These are phyloP conservation scores for Leishmania guyanensis DNA, from an alignment of 208 protist genomes.

Conservation along the genomic window DNA sequence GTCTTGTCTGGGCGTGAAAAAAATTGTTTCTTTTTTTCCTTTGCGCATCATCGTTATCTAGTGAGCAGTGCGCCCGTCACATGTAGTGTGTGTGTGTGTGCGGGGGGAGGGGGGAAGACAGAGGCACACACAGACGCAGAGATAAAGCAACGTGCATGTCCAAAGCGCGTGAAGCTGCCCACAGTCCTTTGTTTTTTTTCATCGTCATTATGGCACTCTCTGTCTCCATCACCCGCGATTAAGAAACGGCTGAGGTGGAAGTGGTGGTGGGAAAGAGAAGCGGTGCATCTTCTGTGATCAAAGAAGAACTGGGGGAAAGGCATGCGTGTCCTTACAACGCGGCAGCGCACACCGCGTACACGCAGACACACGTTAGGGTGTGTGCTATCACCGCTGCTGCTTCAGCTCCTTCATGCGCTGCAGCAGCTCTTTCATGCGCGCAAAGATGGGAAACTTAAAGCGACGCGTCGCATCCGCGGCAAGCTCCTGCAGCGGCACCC, in stretches of 20 bases:
- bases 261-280: not conserved
- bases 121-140: not conserved
- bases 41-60: not conserved
- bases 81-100: not conserved
- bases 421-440: conserved; percentile 86
- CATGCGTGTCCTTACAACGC: not conserved
- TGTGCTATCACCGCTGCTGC: conserved; percentile 19
- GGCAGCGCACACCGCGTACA: not conserved
- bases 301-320: not conserved
- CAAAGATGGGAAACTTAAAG: conserved; percentile 87
- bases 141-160: not conserved
- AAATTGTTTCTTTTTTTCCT: too few species aligned
- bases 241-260: not conserved
- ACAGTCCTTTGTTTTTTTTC: not conserved
- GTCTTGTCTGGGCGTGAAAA: not conserved
- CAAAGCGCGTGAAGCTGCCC: not conserved
- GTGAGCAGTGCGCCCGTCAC: not conserved
- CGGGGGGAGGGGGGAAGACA: not conserved
- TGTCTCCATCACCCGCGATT: not conserved
- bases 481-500: conserved; percentile 61
- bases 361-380: not conserved
- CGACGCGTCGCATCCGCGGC: conserved; percentile 83
- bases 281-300: not conserved
- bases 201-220: not conserved
- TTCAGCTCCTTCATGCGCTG: conserved; percentile 84